Conservation (phyloP, 257 asterid genomes). For the Penstemon barbatus region DNA sequence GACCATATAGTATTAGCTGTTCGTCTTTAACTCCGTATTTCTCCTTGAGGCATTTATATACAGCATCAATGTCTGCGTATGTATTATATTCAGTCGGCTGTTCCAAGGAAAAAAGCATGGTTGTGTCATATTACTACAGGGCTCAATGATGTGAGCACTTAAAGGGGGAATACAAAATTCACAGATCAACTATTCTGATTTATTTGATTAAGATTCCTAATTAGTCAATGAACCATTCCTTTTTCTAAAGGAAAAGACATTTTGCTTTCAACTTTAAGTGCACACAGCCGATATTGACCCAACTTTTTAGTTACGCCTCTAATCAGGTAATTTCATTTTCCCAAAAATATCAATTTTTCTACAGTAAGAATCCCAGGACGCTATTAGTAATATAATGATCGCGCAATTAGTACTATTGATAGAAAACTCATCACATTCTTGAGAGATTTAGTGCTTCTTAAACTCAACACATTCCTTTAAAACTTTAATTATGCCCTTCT, state of each 20-base stretch:
- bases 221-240: slow-evolving; percentile 8
- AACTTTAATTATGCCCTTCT: not conserved
- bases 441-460: not conserved
- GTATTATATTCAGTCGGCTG: slow-evolving; percentile 99
- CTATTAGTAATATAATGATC: too few species aligned
- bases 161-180: slow-evolving; percentile 2
- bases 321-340: slow-evolving; percentile 3
- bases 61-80: slow-evolving; percentile 97
- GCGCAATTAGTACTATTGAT: not conserved
- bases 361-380: not conserved
- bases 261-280: not conserved
- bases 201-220: slow-evolving; percentile 9
- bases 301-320: slow-evolving; percentile 17
- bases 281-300: slow-evolving; percentile 1
- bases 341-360: not conserved
- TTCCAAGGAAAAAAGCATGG: slow-evolving; percentile 50
- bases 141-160: slow-evolving; percentile 22
- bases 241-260: not conserved
- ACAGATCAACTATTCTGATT: slow-evolving; percentile 4
- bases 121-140: slow-evolving; percentile 39
- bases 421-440: not conserved
- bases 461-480: not conserved
- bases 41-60: slow-evolving; percentile 96
- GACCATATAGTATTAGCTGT: slow-evolving; percentile 87
- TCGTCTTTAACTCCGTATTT: slow-evolving; percentile 90